Percentiles rank a stretch among this genome's conserved stretches.
These are phyloP conservation scores for Chionographis japonica DNA, from an alignment of 106 monocot species.

Conservation along the genomic window DNA sequence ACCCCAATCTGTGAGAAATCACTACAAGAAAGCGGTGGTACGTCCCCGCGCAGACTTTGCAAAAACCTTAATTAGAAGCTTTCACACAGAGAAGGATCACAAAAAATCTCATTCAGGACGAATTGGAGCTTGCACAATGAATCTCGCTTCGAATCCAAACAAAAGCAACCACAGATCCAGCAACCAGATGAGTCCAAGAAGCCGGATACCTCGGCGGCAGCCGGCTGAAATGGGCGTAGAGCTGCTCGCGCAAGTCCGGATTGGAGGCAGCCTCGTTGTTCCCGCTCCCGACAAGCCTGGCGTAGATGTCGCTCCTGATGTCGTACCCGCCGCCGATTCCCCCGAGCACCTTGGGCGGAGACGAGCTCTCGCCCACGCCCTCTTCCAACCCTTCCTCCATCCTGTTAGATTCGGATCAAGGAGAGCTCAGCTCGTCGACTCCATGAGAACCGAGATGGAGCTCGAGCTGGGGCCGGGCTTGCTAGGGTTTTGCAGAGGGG, in stretches of 20 bases:
- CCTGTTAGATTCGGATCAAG: background rate
- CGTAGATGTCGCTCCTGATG: constrained; percentile 52
- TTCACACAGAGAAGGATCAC: too few relatives aligned
- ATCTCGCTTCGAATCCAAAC: too few relatives aligned
- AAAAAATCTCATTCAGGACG: too few relatives aligned
- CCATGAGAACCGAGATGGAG: background rate
- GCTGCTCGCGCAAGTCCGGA: constrained; percentile 45
- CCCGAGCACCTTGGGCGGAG: constrained; percentile 34
- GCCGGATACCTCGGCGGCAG: constrained; percentile 57
- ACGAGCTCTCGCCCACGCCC: constrained; percentile 66
- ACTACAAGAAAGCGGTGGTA: too few relatives aligned
- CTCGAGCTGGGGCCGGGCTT: too few relatives aligned
- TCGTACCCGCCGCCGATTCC: constrained; percentile 9
- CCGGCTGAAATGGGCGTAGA: constrained; percentile 75
- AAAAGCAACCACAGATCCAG: too few relatives aligned
- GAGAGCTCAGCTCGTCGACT: background rate
- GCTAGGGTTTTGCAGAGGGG: too few relatives aligned
- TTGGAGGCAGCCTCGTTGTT: constrained; percentile 54
- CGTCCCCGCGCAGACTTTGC: too few relatives aligned
- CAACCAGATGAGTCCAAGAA: background rate
- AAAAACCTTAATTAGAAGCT: too few relatives aligned
- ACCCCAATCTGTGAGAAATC: too few relatives aligned
- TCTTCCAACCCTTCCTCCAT: constrained; percentile 48
- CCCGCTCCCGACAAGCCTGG: constrained; percentile 55
- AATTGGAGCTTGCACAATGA: too few relatives aligned